Base-by-base conservation (phyloP, 2,329 filamentous ascomycete species). In the Alternaria infectoria region DNA sequence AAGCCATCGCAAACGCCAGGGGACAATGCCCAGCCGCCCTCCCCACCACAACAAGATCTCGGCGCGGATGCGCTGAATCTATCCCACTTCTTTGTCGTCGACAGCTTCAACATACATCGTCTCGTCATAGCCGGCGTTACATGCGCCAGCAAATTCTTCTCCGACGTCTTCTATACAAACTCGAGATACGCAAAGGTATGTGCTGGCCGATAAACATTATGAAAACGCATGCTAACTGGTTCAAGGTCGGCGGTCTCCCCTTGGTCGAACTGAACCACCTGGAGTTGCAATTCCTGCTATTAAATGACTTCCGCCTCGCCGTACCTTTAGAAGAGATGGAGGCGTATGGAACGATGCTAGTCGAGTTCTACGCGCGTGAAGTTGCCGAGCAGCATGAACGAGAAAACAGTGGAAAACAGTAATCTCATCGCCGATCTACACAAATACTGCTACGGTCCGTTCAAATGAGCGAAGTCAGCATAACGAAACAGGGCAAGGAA, bases 111-210 rank as follows among this genome's bases (percentile, higher is more conserved):
- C 81, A 98, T 99, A 68, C 96, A 99, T 78, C 90, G 96, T 59
- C 85, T 99, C 59, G 94, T 98, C 58, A 99, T 99, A 77, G 93
- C 96, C 3, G 96, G 95, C 36, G 96, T 99, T 47, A 99, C 96
- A 4, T 98, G 96, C 81, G 94, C 96, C 6, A 98, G 95, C 87
- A 99, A 99, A 81, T 99, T 98, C 86, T 99, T 99, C 82, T 98
- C 95, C 6, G 89, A 99, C 82, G 95, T 98, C 44, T 99, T 99
- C 75, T 99, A 98, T 79, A 99, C 96, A 10, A 99, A 99, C 81
- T 98, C 96, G 59, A 89, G 96, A 89, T 99, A 99, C 80, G 96
- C 96, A 64, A 99, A 98, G 91, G 96, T 97, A 86, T 67, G 85
- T 82, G 15, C 1, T 10, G 11, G 6, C 11, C 15, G 19, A 30